phyloP scores from a whole-genome alignment of 2,329 filamentous ascomycete species.

The Fusarium floridanum region DNA sequence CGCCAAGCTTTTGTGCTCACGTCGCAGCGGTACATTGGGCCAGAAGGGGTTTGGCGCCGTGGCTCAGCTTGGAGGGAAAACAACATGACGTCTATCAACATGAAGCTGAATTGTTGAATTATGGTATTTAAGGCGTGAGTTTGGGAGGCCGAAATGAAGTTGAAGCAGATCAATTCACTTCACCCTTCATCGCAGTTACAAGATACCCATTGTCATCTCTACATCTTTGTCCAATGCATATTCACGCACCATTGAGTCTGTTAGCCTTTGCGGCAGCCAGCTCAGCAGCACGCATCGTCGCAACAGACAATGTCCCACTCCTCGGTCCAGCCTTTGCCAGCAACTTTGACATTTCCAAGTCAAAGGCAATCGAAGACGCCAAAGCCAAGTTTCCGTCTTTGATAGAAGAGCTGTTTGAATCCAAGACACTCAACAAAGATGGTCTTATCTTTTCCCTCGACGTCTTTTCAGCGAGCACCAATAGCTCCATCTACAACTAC shows the following conservation, averaged over 20 bases:
- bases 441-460: slow-evolving; percentile 40
- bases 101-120: not conserved
- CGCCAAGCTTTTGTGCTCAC: not conserved
- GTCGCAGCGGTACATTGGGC: not conserved
- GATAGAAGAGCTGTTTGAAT: slow-evolving; percentile 15
- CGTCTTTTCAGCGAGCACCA: slow-evolving; percentile 44
- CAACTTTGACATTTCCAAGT: slow-evolving; percentile 36
- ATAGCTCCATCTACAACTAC: slow-evolving; percentile 42
- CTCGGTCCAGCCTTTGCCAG: slow-evolving; percentile 38
- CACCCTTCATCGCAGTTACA: not conserved
- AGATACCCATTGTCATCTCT: too few relatives aligned
- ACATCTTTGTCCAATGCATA: not conserved
- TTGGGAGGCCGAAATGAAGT: not conserved
- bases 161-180: not conserved
- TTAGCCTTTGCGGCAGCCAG: not conserved
- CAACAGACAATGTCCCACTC: slow-evolving; percentile 37
- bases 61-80: not conserved
- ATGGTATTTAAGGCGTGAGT: not conserved
- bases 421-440: slow-evolving; percentile 22
- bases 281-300: slow-evolving; percentile 11
- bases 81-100: not conserved
- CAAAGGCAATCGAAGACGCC: slow-evolving; percentile 13
- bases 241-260: not conserved
- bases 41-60: not conserved
- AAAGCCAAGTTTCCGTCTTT: slow-evolving; percentile 21